Evolutionary conservation across 345 rosid genomes (phyloP).

Genomic region (Populus tremula): DNA sequence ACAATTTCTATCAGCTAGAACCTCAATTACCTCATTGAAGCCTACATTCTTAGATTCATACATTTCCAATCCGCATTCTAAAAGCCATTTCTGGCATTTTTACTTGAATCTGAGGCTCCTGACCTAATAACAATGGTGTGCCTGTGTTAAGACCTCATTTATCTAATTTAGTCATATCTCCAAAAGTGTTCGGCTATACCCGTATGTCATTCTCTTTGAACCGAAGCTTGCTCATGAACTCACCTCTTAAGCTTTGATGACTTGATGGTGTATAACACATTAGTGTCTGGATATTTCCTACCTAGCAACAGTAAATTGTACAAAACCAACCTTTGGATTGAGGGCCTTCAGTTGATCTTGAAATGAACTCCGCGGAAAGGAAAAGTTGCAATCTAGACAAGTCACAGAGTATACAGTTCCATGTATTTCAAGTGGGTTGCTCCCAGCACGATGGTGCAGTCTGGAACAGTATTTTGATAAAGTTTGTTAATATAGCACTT

Average conservation of each 20-base stretch:
- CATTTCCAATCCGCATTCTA: not conserved
- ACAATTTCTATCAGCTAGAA: not conserved
- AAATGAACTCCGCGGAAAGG: conserved; percentile 51
- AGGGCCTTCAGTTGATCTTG: conserved; percentile 77
- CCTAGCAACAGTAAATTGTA: too few relatives aligned
- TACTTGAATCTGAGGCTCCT: not conserved
- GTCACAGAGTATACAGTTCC: conserved; percentile 77
- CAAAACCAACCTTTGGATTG: conserved; percentile 50
- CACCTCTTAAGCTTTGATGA: too few relatives aligned
- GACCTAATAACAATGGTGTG: not conserved
- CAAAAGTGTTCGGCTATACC: too few relatives aligned
- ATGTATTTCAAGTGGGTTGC: conserved; percentile 81
- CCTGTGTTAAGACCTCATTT: not conserved
- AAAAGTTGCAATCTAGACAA: conserved; percentile 73
- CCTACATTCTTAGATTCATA: not conserved
- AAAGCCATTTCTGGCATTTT: not conserved
- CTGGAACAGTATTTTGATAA: conserved; percentile 32
- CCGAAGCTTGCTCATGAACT: too few relatives aligned
- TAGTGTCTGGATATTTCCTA: too few relatives aligned
- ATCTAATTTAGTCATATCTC: too few relatives aligned
- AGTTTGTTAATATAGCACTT: conserved; percentile 11
- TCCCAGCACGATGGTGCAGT: conserved; percentile 89
- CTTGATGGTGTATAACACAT: too few relatives aligned
- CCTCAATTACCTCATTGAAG: not conserved
- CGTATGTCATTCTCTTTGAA: too few relatives aligned